Evolutionary conservation across 176 grass and related monocot genomes (phyloP).

Genomic region (Secale cereale): DNA sequence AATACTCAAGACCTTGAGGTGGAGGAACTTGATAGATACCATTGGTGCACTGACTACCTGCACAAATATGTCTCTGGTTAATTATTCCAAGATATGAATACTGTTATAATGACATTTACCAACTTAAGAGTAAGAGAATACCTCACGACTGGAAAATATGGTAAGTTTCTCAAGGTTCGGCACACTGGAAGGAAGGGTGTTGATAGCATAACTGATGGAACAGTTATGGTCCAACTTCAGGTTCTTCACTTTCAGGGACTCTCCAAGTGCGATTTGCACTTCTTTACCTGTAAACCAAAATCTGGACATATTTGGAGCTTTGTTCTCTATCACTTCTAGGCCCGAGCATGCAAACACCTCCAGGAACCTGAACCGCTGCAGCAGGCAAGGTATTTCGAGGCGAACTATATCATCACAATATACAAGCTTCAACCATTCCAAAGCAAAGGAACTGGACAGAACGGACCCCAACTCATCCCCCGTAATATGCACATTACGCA

Average conservation of each 20-base stretch:
- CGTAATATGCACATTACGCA: neutral
- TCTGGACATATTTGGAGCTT: neutral
- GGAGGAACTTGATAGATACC: neutral
- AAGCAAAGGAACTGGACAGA: neutral
- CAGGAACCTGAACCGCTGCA: neutral
- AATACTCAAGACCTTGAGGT: neutral
- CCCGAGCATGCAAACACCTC: neutral
- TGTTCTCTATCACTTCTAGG: neutral
- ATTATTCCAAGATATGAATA: neutral
- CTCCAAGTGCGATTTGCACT: neutral
- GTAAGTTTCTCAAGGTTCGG: constrained; percentile 17
- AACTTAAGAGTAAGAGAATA: neutral
- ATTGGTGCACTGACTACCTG: neutral
- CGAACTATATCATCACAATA: neutral
- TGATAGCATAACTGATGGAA: neutral
- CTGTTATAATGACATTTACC: neutral
- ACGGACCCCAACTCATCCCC: neutral
- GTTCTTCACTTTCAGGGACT: neutral
- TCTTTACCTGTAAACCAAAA: neutral
- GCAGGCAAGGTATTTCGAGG: neutral
- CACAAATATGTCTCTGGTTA: neutral
- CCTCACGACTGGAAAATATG: neutral
- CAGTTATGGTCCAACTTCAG: neutral
- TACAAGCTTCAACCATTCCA: neutral
- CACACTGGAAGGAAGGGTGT: neutral